Evolutionary conservation across 2,329 filamentous ascomycete species (phyloP).

Genomic region (Ophiostoma angusticollis): DNA sequence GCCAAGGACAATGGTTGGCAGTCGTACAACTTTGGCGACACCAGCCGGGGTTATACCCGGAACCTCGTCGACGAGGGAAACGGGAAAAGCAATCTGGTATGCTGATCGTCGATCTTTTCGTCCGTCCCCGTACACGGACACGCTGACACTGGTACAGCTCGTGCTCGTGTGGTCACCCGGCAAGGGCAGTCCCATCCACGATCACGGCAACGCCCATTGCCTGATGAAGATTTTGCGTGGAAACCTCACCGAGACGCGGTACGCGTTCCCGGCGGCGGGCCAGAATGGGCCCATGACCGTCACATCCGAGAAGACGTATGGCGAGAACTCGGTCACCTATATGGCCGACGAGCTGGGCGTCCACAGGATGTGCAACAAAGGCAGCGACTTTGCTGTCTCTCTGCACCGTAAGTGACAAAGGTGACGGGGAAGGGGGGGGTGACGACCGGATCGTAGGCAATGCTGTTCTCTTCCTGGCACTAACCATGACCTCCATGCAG

Average conservation of each 20-base stretch:
- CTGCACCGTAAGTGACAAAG: constrained; percentile 48
- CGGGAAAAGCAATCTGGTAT: constrained; percentile 41
- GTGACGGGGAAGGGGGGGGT: background rate
- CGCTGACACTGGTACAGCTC: constrained; percentile 38
- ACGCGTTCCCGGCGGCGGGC: constrained; percentile 50
- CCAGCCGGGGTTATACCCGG: constrained; percentile 61
- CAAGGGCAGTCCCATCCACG: constrained; percentile 74
- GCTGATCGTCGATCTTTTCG: constrained; percentile 10
- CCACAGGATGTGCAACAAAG: constrained; percentile 68
- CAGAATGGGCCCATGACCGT: constrained; percentile 45
- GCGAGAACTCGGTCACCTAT: constrained; percentile 66
- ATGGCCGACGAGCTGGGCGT: constrained; percentile 86
- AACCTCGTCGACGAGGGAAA: constrained; percentile 88
- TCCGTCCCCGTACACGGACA: background rate
- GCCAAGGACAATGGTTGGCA: constrained; percentile 60
- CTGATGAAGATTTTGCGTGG: constrained; percentile 83
- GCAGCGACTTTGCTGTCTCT: constrained; percentile 67
- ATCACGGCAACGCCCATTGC: constrained; percentile 81
- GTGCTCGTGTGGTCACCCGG: constrained; percentile 83
- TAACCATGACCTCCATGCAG: constrained; percentile 28
- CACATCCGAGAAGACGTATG: constrained; percentile 55
- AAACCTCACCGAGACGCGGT: constrained; percentile 67
- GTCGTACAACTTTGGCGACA: constrained; percentile 61
- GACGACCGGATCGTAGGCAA: too few species aligned
- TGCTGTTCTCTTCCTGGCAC: constrained; percentile 2